A percentile compares a stretch with the other conserved stretches of the same genome.
Conservation (phyloP, 345 rosid species). For the Euphorbia tirucalli region DNA sequence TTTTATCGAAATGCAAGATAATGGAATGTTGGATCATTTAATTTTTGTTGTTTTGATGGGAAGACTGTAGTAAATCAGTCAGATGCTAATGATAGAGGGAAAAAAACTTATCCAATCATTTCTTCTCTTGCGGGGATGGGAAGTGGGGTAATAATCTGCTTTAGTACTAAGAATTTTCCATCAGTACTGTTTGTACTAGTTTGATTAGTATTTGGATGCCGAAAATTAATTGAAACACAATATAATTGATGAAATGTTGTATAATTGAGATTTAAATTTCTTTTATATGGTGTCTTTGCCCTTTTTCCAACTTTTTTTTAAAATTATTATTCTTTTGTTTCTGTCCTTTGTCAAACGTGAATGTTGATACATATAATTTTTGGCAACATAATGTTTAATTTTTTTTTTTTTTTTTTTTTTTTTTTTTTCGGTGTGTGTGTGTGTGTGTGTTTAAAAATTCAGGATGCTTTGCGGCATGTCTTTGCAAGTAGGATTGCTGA, state of each 20-base stretch:
- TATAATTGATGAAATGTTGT: not conserved
- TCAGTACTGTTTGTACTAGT: not conserved
- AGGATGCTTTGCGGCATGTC: conserved; percentile 94
- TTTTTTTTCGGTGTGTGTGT: too few relatives aligned
- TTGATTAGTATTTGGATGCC: not conserved
- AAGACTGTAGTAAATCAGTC: not conserved
- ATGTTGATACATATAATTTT: not conserved
- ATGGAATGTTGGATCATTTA: not conserved
- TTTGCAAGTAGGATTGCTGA: conserved; percentile 93
- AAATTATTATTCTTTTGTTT: not conserved
- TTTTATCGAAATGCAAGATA: not conserved
- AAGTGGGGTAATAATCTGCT: not conserved
- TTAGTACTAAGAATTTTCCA: not conserved
- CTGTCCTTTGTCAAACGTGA: not conserved
- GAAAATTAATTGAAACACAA: not conserved
- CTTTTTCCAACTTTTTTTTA: not conserved
- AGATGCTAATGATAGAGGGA: not conserved
- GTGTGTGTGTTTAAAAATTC: conserved; percentile 12
- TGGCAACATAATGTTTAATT: not conserved
- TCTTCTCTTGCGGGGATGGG: not conserved
- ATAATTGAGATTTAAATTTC: not conserved
- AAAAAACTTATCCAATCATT: not conserved
- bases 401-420: conserved; percentile 12
- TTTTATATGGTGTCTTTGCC: not conserved
- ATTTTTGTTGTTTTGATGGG: not conserved